Conservation (phyloP, 1,284 basidiomycete species). For the Mycosarcoma mackinlayi region DNA sequence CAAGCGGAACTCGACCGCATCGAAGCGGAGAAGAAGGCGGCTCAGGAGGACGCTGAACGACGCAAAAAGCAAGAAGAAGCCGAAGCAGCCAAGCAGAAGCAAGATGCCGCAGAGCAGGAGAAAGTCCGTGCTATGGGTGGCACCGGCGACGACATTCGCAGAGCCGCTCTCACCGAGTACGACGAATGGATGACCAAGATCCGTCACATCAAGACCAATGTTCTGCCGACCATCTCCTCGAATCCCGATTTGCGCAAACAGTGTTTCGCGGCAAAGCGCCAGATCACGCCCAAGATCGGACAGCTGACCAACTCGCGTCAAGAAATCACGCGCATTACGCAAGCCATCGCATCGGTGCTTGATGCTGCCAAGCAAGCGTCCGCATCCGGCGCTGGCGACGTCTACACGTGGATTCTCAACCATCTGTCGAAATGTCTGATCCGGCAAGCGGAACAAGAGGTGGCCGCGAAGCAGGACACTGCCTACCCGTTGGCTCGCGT, state of each 20-base stretch:
- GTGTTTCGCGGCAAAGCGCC: conserved; percentile 76
- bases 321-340: conserved; percentile 79
- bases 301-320: conserved; percentile 84
- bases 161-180: conserved; percentile 48
- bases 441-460: conserved; percentile 92
- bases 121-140: conserved; percentile 43
- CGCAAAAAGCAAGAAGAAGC: conserved; percentile 33
- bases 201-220: conserved; percentile 78
- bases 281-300: conserved; percentile 89
- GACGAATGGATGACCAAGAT: conserved; percentile 54
- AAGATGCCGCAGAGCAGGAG: conserved; percentile 37
- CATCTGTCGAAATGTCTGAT: conserved; percentile 88
- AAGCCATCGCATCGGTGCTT: conserved; percentile 75
- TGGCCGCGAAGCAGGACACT: conserved; percentile 85
- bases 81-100: conserved; percentile 44
- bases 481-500: conserved; percentile 86
- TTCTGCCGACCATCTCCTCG: conserved; percentile 80
- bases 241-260: conserved; percentile 72
- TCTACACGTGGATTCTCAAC: conserved; percentile 82
- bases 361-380: conserved; percentile 65
- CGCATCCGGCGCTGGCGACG: conserved; percentile 60
- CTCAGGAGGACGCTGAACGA: conserved; percentile 38
- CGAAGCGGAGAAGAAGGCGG: conserved; percentile 53
- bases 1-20: conserved; percentile 58
- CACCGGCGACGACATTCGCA: conserved; percentile 42